Percentiles rank a stretch among this genome's conserved stretches.
Evolutionary conservation across 1,284 basidiomycete species (phyloP).

Genomic region (Trichosporon faecale): DNA sequence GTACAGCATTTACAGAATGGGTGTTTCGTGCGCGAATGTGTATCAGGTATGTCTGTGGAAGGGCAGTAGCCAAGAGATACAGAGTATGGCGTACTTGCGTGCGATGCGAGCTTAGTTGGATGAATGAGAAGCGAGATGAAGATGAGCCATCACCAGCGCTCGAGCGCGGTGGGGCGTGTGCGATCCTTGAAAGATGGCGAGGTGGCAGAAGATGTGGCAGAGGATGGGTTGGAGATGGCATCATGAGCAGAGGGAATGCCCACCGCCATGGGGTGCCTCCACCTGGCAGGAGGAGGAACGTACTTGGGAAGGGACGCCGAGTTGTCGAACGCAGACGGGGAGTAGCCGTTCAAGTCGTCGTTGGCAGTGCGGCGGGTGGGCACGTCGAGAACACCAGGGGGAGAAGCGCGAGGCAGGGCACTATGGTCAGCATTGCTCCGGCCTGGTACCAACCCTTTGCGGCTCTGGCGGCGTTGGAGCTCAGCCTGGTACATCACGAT

Average conservation of each 20-base stretch:
- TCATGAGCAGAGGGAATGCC: neutral
- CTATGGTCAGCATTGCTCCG: neutral
- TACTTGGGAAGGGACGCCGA: neutral
- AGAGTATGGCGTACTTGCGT: neutral
- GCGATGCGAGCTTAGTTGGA: neutral
- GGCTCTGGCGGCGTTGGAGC: slow-evolving; percentile 9
- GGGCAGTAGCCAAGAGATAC: neutral
- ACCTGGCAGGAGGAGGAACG: neutral
- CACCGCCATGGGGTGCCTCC: neutral
- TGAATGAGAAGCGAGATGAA: neutral
- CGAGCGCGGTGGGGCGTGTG: neutral
- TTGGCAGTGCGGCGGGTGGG: neutral
- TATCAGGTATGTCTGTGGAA: slow-evolving; percentile 1
- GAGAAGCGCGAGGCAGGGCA: neutral
- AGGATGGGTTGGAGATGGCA: neutral
- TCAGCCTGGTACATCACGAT: slow-evolving; percentile 1
- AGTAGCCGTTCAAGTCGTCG: neutral
- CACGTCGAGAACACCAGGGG: neutral
- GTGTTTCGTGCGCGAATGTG: neutral
- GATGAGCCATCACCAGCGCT: neutral
- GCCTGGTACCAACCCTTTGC: neutral
- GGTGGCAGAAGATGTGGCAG: neutral
- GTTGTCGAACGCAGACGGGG: neutral
- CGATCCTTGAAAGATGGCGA: slow-evolving; percentile 5
- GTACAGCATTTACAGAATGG: neutral